Percentiles rank a stretch among this genome's conserved stretches.
phyloP scores from a whole-genome alignment of 495 filamentous ascomycete species.

The Neurospora sp. region DNA sequence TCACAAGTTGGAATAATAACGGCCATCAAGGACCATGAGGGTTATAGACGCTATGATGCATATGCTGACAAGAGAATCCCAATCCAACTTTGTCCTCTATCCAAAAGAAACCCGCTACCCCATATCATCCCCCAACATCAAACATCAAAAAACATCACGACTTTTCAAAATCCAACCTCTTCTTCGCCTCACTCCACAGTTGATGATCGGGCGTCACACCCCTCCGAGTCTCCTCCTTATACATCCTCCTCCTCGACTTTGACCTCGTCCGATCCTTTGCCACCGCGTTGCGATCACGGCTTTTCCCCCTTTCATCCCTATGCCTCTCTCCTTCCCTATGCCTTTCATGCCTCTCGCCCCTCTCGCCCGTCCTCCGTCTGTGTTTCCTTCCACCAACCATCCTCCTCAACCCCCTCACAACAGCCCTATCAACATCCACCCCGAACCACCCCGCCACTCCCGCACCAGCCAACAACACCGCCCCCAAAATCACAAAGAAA shows the following conservation, averaged over 20 bases:
- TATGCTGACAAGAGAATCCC: neutral
- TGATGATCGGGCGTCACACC: neutral
- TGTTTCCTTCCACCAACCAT: neutral
- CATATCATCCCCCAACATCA: neutral
- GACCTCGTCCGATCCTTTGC: neutral
- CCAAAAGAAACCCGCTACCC: neutral
- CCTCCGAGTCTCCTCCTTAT: neutral
- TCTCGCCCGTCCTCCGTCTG: neutral
- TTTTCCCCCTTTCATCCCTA: neutral
- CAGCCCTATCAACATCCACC: slow-evolving; percentile 13
- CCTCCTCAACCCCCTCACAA: neutral
- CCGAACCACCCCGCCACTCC: slow-evolving; percentile 9
- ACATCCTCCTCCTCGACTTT: neutral
- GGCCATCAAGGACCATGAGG: neutral
- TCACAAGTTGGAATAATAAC: neutral
- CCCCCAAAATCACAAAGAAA: slow-evolving; percentile 39
- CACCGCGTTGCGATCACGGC: neutral
- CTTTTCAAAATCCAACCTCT: neutral
- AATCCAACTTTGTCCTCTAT: neutral
- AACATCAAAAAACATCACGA: neutral
- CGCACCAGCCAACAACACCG: slow-evolving; percentile 19
- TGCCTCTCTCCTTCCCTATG: neutral
- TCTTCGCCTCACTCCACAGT: neutral
- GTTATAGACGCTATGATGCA: neutral
- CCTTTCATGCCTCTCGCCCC: neutral